Conservation (phyloP, 2,329 filamentous ascomycete genomes). For the Akanthomyces dipterigenus region DNA sequence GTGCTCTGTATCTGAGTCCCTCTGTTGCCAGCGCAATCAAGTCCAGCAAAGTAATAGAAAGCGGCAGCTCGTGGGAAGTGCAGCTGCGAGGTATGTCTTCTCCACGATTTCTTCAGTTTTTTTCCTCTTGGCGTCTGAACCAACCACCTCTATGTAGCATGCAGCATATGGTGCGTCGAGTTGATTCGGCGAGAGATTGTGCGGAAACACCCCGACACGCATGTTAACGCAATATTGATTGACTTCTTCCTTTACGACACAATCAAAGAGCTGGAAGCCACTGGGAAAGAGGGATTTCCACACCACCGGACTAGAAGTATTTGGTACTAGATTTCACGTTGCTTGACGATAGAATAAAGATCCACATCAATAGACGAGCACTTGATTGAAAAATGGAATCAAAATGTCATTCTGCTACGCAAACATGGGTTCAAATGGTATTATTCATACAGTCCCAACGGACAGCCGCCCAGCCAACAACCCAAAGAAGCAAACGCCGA, state of each 20-base stretch:
- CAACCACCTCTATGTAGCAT: conserved; percentile 43
- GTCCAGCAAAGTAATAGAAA: conserved; percentile 56
- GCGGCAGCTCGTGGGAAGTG: conserved; percentile 72
- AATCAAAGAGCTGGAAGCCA: conserved; percentile 74
- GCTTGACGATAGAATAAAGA: background rate
- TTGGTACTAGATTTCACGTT: conserved; percentile 63
- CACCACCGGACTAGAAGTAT: conserved; percentile 91
- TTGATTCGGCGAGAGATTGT: conserved; percentile 77
- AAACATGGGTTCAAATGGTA: background rate
- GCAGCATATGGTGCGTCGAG: conserved; percentile 95
- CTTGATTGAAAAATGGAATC: background rate
- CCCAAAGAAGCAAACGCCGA: conserved; percentile 13
- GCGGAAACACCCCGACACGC: conserved; percentile 61
- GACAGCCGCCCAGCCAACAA: background rate
- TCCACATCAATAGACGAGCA: background rate
- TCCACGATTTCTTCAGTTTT: rapidly evolving
- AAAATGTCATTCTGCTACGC: background rate
- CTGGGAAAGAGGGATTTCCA: conserved; percentile 51
- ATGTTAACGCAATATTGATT: conserved; percentile 82
- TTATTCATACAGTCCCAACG: conserved; percentile 1
- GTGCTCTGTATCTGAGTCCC: conserved; percentile 79
- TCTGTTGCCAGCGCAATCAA: conserved; percentile 65
- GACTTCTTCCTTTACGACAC: conserved; percentile 97
- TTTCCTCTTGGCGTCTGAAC: background rate
- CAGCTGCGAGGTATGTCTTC: conserved; percentile 67